Evolutionary conservation across 345 rosid genomes (phyloP).

Genomic region (Gossypium ekmanianum): DNA sequence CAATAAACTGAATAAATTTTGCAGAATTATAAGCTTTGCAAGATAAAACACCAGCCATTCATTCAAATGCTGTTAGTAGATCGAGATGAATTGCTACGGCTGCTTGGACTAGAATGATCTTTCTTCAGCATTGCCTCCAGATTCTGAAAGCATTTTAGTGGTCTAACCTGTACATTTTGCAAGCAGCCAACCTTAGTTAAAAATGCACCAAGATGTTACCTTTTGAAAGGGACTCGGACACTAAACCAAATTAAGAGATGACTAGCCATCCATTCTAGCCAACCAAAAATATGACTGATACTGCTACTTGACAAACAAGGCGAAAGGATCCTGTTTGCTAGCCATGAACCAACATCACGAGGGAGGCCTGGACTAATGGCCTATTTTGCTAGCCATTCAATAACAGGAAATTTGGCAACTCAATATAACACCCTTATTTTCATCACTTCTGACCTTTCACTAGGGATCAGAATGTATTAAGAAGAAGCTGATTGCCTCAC

Average conservation of each 20-base stretch:
- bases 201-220: not conserved
- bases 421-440: not conserved
- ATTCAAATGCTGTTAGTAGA: slow-evolving; percentile 40
- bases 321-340: too few relatives aligned
- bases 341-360: too few relatives aligned
- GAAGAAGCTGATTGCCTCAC: not conserved
- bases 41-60: slow-evolving; percentile 1
- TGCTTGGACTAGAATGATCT: slow-evolving; percentile 49
- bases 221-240: not conserved
- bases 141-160: slow-evolving; percentile 66
- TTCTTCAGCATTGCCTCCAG: slow-evolving; percentile 62
- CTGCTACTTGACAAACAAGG: not conserved
- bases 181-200: not conserved
- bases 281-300: not conserved
- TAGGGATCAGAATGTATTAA: not conserved
- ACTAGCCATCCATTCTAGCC: not conserved
- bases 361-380: too few relatives aligned
- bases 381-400: not conserved
- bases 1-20: not conserved
- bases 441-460: not conserved
- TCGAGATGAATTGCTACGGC: slow-evolving; percentile 50
- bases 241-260: not conserved
- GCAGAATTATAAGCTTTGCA: slow-evolving; percentile 7
- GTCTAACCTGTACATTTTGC: slow-evolving; percentile 47
- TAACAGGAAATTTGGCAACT: not conserved